A percentile compares a stretch with the other conserved stretches of the same genome.
phyloP scores from a whole-genome alignment of 192 early-diverging fungal species.

The Coemansia sp. region DNA sequence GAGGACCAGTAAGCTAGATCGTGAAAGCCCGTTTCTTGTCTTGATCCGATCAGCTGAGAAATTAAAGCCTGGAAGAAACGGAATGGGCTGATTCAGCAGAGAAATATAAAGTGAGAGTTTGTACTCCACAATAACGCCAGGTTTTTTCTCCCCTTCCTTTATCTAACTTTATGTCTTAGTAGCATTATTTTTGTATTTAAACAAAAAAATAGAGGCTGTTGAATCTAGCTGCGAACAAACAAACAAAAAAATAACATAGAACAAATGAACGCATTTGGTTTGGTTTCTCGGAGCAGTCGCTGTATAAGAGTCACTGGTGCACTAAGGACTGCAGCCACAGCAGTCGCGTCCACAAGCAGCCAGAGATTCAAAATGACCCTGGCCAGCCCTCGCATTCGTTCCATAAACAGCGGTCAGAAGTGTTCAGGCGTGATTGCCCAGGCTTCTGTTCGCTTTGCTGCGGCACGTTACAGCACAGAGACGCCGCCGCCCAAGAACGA shows the following conservation, averaged over 20 bases:
- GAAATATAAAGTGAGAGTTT: not conserved
- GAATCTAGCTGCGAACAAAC: not conserved
- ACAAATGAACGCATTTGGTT: not conserved
- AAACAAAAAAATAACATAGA: not conserved
- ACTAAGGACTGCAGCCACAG: not conserved
- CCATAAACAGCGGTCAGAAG: not conserved
- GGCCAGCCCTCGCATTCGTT: not conserved
- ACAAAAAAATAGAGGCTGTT: not conserved
- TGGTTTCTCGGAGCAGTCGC: not conserved
- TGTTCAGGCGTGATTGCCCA: not conserved
- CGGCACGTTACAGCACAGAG: conserved; percentile 32
- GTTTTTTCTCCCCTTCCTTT: not conserved
- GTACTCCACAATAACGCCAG: not conserved
- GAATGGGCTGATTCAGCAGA: not conserved
- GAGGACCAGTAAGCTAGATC: conserved; percentile 13
- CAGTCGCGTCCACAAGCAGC: not conserved
- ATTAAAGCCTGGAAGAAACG: no score
- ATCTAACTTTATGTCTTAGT: not conserved
- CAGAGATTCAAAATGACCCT: conserved; percentile 4
- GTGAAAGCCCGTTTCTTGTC: no score
- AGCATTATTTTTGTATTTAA: not conserved
- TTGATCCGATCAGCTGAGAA: no score
- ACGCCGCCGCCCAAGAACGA: conserved; percentile 8
- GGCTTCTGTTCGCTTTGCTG: not conserved
- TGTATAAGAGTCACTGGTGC: not conserved